Conservation (phyloP, 768 basidiomycete species). For the Dictyophora rubrovolvata region DNA sequence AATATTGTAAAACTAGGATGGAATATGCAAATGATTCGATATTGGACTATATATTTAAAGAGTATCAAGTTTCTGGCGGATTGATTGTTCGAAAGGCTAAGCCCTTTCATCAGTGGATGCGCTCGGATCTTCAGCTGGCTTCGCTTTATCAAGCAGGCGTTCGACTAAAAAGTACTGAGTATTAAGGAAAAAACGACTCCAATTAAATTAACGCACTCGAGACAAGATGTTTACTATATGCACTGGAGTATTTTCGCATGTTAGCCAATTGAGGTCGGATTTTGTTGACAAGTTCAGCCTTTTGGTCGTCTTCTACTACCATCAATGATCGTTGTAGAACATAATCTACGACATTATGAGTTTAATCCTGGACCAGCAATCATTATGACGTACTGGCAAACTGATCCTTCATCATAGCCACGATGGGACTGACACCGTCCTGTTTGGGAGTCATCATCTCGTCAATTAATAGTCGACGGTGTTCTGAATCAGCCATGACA, state of each 20-base stretch:
- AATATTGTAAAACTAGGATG: background rate
- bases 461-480: conserved; percentile 60
- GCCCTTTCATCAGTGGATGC: background rate
- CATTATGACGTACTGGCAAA: conserved; percentile 62
- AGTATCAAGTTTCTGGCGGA: background rate
- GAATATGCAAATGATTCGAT: background rate
- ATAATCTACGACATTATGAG: conserved; percentile 45
- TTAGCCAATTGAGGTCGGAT: conserved; percentile 58
- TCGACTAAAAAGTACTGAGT: conserved; percentile 38
- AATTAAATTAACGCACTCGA: conserved; percentile 45
- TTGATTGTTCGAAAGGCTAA: background rate
- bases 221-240: conserved; percentile 70
- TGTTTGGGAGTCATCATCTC: conserved; percentile 63
- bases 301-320: conserved; percentile 63
- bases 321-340: conserved; percentile 72
- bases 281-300: conserved; percentile 47
- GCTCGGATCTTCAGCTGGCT: conserved; percentile 1
- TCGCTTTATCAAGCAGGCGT: conserved; percentile 49
- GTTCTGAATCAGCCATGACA: conserved; percentile 49
- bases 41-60: too few relatives aligned
- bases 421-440: conserved; percentile 57
- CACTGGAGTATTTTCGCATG: conserved; percentile 63
- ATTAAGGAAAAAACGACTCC: too few relatives aligned
- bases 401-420: conserved; percentile 78
- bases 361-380: conserved; percentile 11